phyloP scores from a whole-genome alignment of 768 basidiomycete genomes.

The Hericium erinaceus region DNA sequence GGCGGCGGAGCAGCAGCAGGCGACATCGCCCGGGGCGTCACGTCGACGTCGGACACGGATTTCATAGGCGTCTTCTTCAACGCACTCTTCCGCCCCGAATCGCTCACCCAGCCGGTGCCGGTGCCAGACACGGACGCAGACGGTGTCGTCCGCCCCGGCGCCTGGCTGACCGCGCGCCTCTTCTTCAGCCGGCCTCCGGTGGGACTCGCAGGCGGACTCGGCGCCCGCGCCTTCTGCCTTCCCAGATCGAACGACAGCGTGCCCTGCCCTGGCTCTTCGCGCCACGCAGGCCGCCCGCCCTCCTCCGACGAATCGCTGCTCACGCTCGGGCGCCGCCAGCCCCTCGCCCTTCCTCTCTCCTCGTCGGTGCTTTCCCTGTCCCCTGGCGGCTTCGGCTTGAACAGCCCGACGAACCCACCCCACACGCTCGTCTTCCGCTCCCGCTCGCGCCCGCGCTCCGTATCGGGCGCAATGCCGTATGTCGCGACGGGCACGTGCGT shows the following conservation, averaged over 20 bases:
- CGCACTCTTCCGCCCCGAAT: background rate
- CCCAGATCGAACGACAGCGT: background rate
- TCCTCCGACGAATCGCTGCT: background rate
- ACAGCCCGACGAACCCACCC: conserved; percentile 3
- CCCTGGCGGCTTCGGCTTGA: background rate
- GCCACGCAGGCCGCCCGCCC: background rate
- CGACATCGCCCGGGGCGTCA: background rate
- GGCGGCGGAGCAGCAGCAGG: background rate
- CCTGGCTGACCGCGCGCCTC: background rate
- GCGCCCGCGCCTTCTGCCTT: background rate
- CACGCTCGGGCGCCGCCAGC: background rate
- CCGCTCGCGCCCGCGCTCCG: background rate
- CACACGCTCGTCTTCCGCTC: background rate
- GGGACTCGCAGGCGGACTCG: background rate
- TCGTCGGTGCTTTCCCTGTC: background rate
- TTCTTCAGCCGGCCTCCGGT: background rate
- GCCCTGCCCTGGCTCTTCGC: background rate
- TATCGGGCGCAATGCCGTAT: background rate
- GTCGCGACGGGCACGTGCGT: background rate
- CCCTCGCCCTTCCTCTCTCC: background rate
- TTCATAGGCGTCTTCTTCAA: background rate
- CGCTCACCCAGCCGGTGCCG: background rate
- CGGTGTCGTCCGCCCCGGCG: background rate
- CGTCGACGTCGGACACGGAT: background rate
- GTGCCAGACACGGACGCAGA: too few relatives aligned